A percentile compares a stretch with the other conserved stretches of the same genome.
These are phyloP conservation scores for Acer negundo DNA, from an alignment of 345 rosid genomes.

Conservation along the genomic window DNA sequence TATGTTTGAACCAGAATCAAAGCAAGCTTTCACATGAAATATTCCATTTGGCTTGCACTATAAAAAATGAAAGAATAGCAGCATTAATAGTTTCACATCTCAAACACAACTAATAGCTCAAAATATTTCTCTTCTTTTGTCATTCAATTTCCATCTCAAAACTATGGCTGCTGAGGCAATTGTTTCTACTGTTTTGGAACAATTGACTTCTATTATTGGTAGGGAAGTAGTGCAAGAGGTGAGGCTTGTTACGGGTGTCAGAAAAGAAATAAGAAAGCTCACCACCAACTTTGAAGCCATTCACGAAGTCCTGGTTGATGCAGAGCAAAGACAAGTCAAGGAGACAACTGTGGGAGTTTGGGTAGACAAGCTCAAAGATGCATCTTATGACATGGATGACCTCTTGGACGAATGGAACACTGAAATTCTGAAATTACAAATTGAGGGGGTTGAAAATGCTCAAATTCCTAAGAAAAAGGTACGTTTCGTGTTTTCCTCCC, in stretches of 20 bases:
- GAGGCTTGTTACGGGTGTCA: not conserved
- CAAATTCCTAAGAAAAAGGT: not conserved
- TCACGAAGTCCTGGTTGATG: not conserved
- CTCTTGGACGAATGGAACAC: slow-evolving; percentile 6
- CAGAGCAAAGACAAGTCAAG: slow-evolving; percentile 11
- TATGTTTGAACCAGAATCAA: too few species aligned
- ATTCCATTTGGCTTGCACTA: too few species aligned
- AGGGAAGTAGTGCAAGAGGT: not conserved
- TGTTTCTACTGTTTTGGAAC: too few species aligned
- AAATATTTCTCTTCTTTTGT: too few species aligned
- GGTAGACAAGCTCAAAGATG: slow-evolving; percentile 15
- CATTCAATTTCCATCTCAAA: too few species aligned
- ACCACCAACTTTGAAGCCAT: not conserved
- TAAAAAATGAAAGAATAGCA: not conserved
- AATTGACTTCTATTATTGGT: too few species aligned
- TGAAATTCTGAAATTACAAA: not conserved
- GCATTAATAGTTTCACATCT: too few species aligned
- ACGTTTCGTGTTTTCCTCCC: not conserved
- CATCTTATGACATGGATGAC: slow-evolving; percentile 11
- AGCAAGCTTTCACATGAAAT: too few species aligned
- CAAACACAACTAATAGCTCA: too few species aligned
- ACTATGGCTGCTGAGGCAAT: too few species aligned
- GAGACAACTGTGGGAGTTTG: not conserved
- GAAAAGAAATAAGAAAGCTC: not conserved
- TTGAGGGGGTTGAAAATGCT: not conserved